Base-by-base conservation (phyloP, 1,139 yeast genomes). In the Taiozyma sp. region DNA sequence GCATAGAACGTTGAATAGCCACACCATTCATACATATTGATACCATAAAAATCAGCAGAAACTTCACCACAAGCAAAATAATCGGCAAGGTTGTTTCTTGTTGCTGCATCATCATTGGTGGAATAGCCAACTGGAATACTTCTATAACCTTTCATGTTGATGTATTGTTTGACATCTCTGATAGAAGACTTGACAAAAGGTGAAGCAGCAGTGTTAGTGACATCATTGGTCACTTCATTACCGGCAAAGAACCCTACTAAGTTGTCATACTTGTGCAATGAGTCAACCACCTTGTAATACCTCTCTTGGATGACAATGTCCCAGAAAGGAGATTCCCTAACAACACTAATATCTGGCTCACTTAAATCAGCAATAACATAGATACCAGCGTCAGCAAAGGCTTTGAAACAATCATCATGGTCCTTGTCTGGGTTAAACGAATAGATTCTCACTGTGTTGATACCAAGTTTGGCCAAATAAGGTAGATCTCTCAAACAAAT, bases 11-110 rank as follows among this genome's bases (percentile, higher is more conserved):
- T 72, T 1, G 85, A 80, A 55, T 79, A 76, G 0, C 86, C 87
- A 68, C 87, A 81, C 86, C 87, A 81, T 61, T 80, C 85, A 61
- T 80, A 81, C 77, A 80, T 80, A 58, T 81, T 81, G 46, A 81
- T 69, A 1, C 83, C 85, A 58, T 79, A 75, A 57, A 81, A 81
- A 58, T 81, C 86, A 10, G 76, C 70, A 10, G 57, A 60, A 3
- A 56, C 64, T 2, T 68, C 70, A 9, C 70, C 74, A 63, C 86
- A 81, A 16, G 72, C 70, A 58, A 80, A 77, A 62, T 79, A 81
- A 43, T 72, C 66, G 14, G 83, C 75, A 42, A 79, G 55, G 46
- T 65, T 62, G 42, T 66, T 65, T 56, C 86, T 71, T 6, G 79
- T 79, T 7, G 69, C 73, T 3, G 76, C 69, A 64, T 80, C 85